Conservation (phyloP, 805 yeast species). For the Wickerhamomyces kurtzmanii region DNA sequence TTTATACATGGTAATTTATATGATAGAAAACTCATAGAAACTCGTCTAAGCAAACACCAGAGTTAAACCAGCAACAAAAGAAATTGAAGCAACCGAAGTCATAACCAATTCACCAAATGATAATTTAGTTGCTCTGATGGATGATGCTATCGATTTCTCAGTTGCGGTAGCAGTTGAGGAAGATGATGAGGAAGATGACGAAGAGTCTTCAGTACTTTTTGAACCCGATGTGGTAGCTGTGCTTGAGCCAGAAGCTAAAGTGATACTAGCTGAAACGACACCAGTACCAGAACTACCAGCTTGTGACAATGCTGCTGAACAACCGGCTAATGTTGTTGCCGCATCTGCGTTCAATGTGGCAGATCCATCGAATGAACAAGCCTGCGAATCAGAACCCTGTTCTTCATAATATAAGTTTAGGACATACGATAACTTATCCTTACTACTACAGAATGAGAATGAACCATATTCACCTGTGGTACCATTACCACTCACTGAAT, state of each 20-base stretch:
- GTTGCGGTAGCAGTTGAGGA: constrained; percentile 14
- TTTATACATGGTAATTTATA: neutral
- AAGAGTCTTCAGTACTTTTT: constrained; percentile 5
- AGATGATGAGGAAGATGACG: constrained; percentile 4
- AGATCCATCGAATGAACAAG: constrained; percentile 65
- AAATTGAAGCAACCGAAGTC: constrained; percentile 20
- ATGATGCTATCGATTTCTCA: constrained; percentile 14
- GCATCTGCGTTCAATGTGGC: constrained; percentile 36
- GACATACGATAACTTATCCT: constrained; percentile 56
- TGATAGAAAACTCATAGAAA: neutral
- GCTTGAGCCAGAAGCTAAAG: constrained; percentile 9
- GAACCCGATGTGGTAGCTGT: constrained; percentile 1
- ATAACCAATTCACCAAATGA: constrained; percentile 19
- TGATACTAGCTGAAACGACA: constrained; percentile 30
- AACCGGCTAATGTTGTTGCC: constrained; percentile 40
- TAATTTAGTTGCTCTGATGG: constrained; percentile 15
- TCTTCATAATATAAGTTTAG: constrained; percentile 54
- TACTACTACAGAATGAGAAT: constrained; percentile 59
- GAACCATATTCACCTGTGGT: constrained; percentile 60
- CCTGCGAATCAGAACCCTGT: constrained; percentile 28
- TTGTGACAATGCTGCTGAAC: constrained; percentile 45
- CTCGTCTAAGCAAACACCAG: constrained; percentile 20
- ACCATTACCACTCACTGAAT: constrained; percentile 55
- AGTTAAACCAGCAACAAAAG: constrained; percentile 27
- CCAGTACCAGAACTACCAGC: constrained; percentile 72